Evolutionary conservation across 805 yeast genomes (phyloP).

Genomic region (Ogataea pignaliae): DNA sequence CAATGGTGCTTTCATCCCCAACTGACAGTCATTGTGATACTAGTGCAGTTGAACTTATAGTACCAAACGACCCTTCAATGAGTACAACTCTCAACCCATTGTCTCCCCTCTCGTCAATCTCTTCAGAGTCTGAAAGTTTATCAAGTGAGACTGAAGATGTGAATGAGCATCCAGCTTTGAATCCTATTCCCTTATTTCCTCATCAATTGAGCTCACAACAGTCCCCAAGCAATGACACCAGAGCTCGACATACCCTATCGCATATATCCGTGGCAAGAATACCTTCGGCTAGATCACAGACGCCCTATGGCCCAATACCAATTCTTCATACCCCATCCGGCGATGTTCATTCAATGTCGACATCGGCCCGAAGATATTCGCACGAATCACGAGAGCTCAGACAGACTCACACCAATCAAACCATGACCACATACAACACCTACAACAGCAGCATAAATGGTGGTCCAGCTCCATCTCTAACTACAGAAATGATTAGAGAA

Average conservation of each 20-base stretch:
- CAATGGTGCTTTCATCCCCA: too few species aligned
- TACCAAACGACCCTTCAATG: too few species aligned
- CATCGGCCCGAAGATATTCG: background rate
- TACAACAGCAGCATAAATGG: background rate
- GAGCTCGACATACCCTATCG: constrained; percentile 2
- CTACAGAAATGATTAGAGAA: constrained; percentile 29
- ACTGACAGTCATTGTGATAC: too few species aligned
- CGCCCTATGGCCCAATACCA: background rate
- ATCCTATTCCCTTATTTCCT: constrained; percentile 15
- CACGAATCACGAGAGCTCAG: constrained; percentile 1
- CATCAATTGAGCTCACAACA: background rate
- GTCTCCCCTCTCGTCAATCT: too few species aligned
- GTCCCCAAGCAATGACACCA: background rate
- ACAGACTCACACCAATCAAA: constrained; percentile 3
- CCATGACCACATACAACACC: too few species aligned
- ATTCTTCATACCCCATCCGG: background rate
- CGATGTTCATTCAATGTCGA: background rate
- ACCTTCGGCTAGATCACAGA: constrained; percentile 28
- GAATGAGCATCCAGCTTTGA: background rate
- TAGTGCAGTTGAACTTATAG: too few species aligned
- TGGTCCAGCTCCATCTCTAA: constrained; percentile 19
- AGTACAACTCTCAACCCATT: too few species aligned
- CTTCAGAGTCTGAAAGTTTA: constrained; percentile 2
- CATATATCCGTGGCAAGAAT: constrained; percentile 20
- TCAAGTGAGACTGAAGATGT: constrained; percentile 7